Base-by-base conservation (phyloP, 768 basidiomycete species). In the Russula compacta region DNA sequence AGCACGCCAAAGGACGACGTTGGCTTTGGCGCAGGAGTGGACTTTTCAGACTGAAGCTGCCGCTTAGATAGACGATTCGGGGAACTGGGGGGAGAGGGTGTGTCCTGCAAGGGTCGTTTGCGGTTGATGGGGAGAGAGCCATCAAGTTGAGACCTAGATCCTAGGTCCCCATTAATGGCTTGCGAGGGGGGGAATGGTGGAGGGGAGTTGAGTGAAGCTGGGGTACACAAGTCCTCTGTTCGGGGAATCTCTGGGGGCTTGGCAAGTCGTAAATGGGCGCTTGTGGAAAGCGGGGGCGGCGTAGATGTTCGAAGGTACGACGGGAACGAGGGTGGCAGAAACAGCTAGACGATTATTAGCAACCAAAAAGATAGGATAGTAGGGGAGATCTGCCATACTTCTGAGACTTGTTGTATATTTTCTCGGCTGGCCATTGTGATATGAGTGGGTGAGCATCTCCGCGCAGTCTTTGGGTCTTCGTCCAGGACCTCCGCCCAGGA, bases 271-370 rank as follows among this genome's bases (percentile, higher is more conserved):
- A 6, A 32, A 32, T 52, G 58, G 9, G 48, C 5, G 8, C 4
- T 17, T 35, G 32, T 51, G 14, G 9, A 19, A 40, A 21, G 19
- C 0, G 21, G 38, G 9, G 60, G 63, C 11, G 63, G 63, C 4
- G 63, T 64, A 12, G 63, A 64, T 8, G 63, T 64, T 11, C 43
- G 56, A 42, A 64, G 60, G 33, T 63, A 38, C 15, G 63, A 63
- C 39, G 63, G 63, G 33, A 64, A 64, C 38, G 63, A 64, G 29
- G 63, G 63, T 40, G 63, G 63, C 7, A 64, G 48, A 57, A 64
- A 64, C 11, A 50, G 46, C 60, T 63, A 12, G 24, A 17, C 42
- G 44, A 39, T 24, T 12, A 9, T 53, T 24, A 53, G 35, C 12
- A 19, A 49, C 38, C 19, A 15, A 38, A 38, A 35, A 5, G 38